Percentiles rank a stretch among this genome's conserved stretches.
phyloP scores from a whole-genome alignment of 805 yeast genomes.

The Candida dendrica region DNA sequence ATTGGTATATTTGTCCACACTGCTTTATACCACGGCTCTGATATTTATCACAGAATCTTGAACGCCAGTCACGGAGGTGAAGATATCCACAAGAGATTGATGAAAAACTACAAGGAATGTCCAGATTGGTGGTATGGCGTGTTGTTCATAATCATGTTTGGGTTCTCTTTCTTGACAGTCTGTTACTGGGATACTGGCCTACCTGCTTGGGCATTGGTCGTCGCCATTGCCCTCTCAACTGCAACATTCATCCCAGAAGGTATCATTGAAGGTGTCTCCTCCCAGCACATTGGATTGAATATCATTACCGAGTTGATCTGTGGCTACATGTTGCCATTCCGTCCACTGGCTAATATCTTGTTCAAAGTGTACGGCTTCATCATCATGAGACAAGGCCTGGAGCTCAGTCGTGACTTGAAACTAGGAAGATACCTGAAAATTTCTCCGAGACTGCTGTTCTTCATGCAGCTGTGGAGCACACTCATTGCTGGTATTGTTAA shows the following conservation, averaged over 20 bases:
- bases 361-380: constrained; percentile 48
- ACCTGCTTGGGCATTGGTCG: constrained; percentile 56
- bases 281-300: constrained; percentile 46
- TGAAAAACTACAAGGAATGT: constrained; percentile 53
- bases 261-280: constrained; percentile 51
- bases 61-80: constrained; percentile 36
- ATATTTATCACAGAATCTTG: constrained; percentile 37
- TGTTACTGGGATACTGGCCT: constrained; percentile 39
- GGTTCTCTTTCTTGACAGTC: constrained; percentile 24
- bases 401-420: constrained; percentile 44
- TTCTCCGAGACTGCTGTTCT: constrained; percentile 49
- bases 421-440: constrained; percentile 51
- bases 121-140: constrained; percentile 47
- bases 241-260: constrained; percentile 52
- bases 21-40: constrained; percentile 47
- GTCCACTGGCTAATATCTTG: constrained; percentile 47
- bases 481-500: constrained; percentile 31
- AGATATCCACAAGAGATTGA: constrained; percentile 42
- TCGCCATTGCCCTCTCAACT: constrained; percentile 43
- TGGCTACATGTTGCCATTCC: constrained; percentile 52
- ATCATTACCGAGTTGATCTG: constrained; percentile 53
- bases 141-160: constrained; percentile 20
- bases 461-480: constrained; percentile 34
- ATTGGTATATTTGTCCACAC: constrained; percentile 55
- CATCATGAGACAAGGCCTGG: constrained; percentile 47